Percentiles rank a stretch among this genome's conserved stretches.
Conservation (phyloP, 2,329 filamentous ascomycete species). For the Cladosporium oxysporum region DNA sequence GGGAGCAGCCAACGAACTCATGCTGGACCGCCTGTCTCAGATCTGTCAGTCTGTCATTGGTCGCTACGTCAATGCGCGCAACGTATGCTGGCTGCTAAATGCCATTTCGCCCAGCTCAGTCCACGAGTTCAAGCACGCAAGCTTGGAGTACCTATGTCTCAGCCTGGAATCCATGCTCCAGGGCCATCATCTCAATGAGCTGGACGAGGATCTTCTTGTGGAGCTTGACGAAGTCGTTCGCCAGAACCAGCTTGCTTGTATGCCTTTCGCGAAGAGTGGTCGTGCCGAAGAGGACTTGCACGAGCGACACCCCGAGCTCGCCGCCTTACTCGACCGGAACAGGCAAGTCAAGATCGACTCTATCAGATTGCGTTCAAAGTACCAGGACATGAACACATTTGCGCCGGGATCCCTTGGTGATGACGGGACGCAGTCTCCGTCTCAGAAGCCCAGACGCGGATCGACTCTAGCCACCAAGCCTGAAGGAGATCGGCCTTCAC, state of each 20-base stretch:
- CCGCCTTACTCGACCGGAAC: conserved; percentile 67
- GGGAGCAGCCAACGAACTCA: conserved; percentile 86
- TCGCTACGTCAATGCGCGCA: conserved; percentile 79
- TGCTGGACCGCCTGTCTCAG: conserved; percentile 88
- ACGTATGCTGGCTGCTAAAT: conserved; percentile 82
- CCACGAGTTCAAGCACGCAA: conserved; percentile 81
- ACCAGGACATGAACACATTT: conserved; percentile 67
- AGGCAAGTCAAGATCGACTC: conserved; percentile 70
- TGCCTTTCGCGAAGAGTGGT: conserved; percentile 76
- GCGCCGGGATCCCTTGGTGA: conserved; percentile 68
- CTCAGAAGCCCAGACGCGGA: conserved; percentile 45
- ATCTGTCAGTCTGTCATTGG: conserved; percentile 85
- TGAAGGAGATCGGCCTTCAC: conserved; percentile 60
- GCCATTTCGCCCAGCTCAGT: conserved; percentile 82
- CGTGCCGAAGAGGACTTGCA: conserved; percentile 67
- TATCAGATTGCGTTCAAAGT: conserved; percentile 66
- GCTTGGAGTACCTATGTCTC: conserved; percentile 85
- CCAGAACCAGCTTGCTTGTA: conserved; percentile 75
- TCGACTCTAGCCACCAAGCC: conserved; percentile 43
- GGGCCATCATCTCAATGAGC: conserved; percentile 77
- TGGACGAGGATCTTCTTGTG: conserved; percentile 78
- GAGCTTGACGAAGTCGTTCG: conserved; percentile 78
- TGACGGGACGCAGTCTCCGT: conserved; percentile 44
- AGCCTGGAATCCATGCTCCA: conserved; percentile 92
- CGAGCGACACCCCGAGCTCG: conserved; percentile 64